Evolutionary conservation across 2,329 filamentous ascomycete genomes (phyloP).

Genomic region (Juglanconis sp.): DNA sequence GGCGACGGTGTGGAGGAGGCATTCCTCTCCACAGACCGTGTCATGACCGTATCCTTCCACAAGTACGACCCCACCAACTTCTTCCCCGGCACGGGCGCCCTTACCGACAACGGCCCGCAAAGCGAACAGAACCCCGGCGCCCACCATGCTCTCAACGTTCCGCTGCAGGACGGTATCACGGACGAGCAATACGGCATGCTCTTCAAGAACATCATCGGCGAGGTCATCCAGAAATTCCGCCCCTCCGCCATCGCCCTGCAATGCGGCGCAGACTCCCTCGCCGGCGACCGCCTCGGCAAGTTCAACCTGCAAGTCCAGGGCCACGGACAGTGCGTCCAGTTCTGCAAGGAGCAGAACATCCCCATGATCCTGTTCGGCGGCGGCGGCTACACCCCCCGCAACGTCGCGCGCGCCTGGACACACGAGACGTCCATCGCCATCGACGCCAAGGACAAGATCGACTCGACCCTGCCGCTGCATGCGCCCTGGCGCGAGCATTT

Average conservation of each 20-base stretch:
- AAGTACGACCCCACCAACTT: slow-evolving; percentile 84
- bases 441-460: slow-evolving; percentile 66
- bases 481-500: slow-evolving; percentile 88
- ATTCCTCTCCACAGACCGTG: slow-evolving; percentile 83
- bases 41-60: slow-evolving; percentile 62
- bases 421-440: slow-evolving; percentile 93
- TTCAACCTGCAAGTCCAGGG: slow-evolving; percentile 97
- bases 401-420: slow-evolving; percentile 94
- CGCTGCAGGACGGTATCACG: slow-evolving; percentile 84
- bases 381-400: slow-evolving; percentile 93
- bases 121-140: slow-evolving; percentile 83
- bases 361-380: slow-evolving; percentile 90
- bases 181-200: slow-evolving; percentile 84
- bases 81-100: slow-evolving; percentile 86
- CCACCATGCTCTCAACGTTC: slow-evolving; percentile 87
- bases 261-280: slow-evolving; percentile 91
- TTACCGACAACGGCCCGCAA: slow-evolving; percentile 79
- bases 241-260: slow-evolving; percentile 90
- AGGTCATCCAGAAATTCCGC: slow-evolving; percentile 78
- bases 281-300: slow-evolving; percentile 86
- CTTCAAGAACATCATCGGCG: slow-evolving; percentile 77
- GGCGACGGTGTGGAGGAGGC: slow-evolving; percentile 89
- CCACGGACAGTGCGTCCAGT: slow-evolving; percentile 87
- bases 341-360: slow-evolving; percentile 75
- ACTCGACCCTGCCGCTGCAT: slow-evolving; percentile 70